A percentile compares a stretch with the other conserved stretches of the same genome.
phyloP scores from a whole-genome alignment of 2,329 filamentous ascomycete species.

The Curvularia spicifera region DNA sequence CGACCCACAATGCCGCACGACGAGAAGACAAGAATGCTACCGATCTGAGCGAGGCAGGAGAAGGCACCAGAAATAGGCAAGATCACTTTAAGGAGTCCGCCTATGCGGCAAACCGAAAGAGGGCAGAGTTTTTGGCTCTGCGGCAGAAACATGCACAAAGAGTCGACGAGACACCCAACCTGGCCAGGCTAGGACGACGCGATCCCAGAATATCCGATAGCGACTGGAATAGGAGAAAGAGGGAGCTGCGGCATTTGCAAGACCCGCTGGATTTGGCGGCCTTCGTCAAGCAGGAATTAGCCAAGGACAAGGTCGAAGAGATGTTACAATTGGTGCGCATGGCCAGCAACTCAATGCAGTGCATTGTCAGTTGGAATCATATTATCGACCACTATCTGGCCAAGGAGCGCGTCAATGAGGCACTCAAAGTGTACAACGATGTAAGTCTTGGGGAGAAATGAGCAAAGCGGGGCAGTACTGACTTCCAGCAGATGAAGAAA shows the following conservation, averaged over 20 bases:
- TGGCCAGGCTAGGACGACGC: conserved; percentile 35
- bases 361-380: conserved; percentile 86
- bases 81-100: conserved; percentile 40
- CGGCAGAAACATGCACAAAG: conserved; percentile 12
- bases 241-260: conserved; percentile 66
- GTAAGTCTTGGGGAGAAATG: conserved; percentile 52
- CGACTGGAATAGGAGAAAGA: conserved; percentile 51
- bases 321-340: conserved; percentile 71
- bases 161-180: conserved; percentile 22
- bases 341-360: conserved; percentile 69
- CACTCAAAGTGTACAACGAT: conserved; percentile 88
- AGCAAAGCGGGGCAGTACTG: conserved; percentile 12
- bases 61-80: conserved; percentile 12
- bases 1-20: conserved; percentile 19
- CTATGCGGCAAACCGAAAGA: conserved; percentile 34
- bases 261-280: conserved; percentile 77
- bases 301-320: conserved; percentile 66
- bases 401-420: conserved; percentile 65
- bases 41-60: conserved; percentile 18
- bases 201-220: conserved; percentile 33
- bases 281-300: conserved; percentile 68
- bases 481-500: conserved; percentile 81
- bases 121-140: conserved; percentile 30
- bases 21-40: conserved; percentile 10
- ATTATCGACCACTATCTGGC: conserved; percentile 75